Base-by-base conservation (phyloP, 768 basidiomycete genomes). In the Auriscalpium vulgare region DNA sequence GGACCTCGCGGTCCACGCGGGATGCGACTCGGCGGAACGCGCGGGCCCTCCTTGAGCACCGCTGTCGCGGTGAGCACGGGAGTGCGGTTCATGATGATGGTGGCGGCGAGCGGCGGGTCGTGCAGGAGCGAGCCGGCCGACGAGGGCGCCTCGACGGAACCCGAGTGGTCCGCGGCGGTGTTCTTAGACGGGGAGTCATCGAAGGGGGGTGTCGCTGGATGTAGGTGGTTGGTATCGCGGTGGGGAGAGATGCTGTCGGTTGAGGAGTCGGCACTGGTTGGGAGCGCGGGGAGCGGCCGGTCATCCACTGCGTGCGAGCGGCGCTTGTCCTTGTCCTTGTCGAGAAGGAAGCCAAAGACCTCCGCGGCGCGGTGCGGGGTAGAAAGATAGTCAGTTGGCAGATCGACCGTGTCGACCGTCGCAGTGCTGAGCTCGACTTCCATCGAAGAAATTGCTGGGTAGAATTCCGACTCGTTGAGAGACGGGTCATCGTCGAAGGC, bases 271-370 rank as follows among this genome's bases (percentile, higher is more conserved):
- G 44, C 23, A 71, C 49, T n/a, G 19, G 49, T 8, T 59, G 62
- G 45, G 7, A 69, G 65, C 34, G 75, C 69, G 2, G 76, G 73
- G 17, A 76, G 69, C 6, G 71, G 67, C 21, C 70, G 64, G 55
- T 4, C 57, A 57, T 44, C 66, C 66, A 38, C 70, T 71, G 52
- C 67, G 69, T 56, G 71, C 72, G 62, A 72, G 10, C 50, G 35
- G 17, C 58, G 55, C 56, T 74, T 67, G 71, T 78, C 59, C 52
- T 72, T 75, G 37, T 77, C 74, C 51, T 73, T 75, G 37, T 78
- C 74, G 21, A 80, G 80, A 50, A 91, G 69, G 69, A 91, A 91
- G 5, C 75, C 80, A 56, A 91, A 91, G 17, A 91, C 77, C 59
- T 89, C 83, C 3, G 88, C 85, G 19, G 88, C 88, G 10, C 57